Evolutionary conservation across 148 eudicot genomes (phyloP).

Genomic region (Nyssa sinensis): DNA sequence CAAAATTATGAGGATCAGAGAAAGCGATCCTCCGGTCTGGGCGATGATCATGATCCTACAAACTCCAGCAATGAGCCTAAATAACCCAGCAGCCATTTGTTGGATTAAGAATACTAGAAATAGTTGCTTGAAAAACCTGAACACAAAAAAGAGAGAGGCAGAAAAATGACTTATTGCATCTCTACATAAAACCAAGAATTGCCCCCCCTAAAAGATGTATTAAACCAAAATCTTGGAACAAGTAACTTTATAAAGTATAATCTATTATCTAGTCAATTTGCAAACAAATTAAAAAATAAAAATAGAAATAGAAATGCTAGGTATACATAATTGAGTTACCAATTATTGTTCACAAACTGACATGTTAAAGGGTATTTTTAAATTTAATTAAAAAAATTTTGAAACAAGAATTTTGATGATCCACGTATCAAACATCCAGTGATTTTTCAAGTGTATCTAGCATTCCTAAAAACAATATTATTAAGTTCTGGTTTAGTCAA

Average conservation of each 20-base stretch:
- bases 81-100: slow-evolving; percentile 21
- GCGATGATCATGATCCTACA: slow-evolving; percentile 17
- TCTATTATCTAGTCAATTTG: too few relatives aligned
- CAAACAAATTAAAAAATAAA: too few relatives aligned
- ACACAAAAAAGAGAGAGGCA: background rate
- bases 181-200: background rate
- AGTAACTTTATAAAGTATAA: too few relatives aligned
- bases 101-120: slow-evolving; percentile 20
- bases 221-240: background rate
- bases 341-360: too few relatives aligned
- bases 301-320: too few relatives aligned
- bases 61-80: slow-evolving; percentile 22
- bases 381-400: too few relatives aligned
- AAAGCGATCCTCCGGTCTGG: slow-evolving; percentile 3
- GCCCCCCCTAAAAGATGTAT: background rate
- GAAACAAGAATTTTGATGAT: too few relatives aligned
- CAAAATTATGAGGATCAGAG: slow-evolving; percentile 4
- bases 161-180: background rate
- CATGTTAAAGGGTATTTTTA: too few relatives aligned
- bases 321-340: too few relatives aligned
- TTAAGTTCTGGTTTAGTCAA: background rate
- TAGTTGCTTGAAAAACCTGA: slow-evolving; percentile 27
- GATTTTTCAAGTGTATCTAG: too few relatives aligned
- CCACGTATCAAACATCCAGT: too few relatives aligned
- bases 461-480: too few relatives aligned